Conservation (phyloP, 495 filamentous ascomycete genomes). For the Thermothielavioides terrestris region DNA sequence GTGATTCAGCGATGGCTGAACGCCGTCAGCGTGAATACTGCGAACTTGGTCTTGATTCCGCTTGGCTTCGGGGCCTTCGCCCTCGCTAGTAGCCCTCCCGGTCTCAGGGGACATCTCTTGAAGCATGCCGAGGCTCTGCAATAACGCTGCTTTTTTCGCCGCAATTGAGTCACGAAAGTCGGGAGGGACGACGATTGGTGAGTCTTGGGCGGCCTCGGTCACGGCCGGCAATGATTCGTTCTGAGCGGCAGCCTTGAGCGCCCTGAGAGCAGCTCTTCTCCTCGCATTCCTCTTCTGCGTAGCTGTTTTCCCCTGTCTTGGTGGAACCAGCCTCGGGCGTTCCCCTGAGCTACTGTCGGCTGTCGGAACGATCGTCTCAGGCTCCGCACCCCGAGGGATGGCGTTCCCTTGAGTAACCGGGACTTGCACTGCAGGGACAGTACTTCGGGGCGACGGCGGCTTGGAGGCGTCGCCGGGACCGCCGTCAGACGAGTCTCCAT, state of each 20-base stretch:
- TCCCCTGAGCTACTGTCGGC: neutral
- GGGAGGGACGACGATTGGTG: neutral
- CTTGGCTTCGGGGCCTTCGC: too few species aligned
- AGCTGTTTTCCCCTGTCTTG: constrained; percentile 25
- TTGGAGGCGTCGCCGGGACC: neutral
- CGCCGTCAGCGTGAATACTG: constrained; percentile 29
- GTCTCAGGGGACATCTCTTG: neutral
- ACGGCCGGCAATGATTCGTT: neutral
- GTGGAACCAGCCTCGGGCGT: constrained; percentile 14
- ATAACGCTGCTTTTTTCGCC: constrained; percentile 18
- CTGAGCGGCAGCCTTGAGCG: constrained; percentile 14
- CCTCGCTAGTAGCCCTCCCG: too few species aligned
- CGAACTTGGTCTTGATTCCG: neutral
- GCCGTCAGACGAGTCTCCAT: neutral
- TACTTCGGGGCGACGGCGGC: neutral
- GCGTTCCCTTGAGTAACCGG: neutral
- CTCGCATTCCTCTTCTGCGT: constrained; percentile 39
- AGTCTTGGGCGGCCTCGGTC: neutral
- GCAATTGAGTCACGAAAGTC: constrained; percentile 5
- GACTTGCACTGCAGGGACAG: neutral
- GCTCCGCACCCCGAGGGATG: neutral
- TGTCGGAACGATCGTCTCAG: neutral
- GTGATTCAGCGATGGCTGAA: neutral
- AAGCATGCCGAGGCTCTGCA: constrained; percentile 6
- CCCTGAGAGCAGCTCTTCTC: constrained; percentile 22